Percentiles rank a stretch among this genome's conserved stretches.
Evolutionary conservation across 805 yeast genomes (phyloP).

Genomic region (Metschnikowia lunata): DNA sequence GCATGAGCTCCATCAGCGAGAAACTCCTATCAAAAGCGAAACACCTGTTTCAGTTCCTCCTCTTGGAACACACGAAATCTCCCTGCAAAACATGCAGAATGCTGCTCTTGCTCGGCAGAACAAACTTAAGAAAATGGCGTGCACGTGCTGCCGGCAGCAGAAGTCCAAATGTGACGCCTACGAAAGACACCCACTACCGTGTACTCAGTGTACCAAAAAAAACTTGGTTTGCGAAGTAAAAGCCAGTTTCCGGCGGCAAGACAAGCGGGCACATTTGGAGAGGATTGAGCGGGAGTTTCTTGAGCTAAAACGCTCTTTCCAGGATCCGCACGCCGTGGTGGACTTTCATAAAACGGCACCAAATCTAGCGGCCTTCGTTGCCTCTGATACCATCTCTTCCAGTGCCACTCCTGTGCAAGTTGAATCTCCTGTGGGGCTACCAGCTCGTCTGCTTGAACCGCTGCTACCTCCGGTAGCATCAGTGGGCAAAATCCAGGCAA

Average conservation of each 20-base stretch:
- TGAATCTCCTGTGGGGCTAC: background rate
- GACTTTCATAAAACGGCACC: slow-evolving; percentile 5
- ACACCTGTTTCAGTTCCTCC: background rate
- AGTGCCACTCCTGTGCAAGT: background rate
- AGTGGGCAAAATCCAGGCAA: background rate
- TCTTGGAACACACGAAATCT: background rate
- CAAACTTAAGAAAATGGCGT: slow-evolving; percentile 49
- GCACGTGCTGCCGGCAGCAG: slow-evolving; percentile 95
- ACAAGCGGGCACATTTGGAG: slow-evolving; percentile 80
- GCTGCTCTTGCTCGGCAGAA: background rate
- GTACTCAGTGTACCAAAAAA: slow-evolving; percentile 75
- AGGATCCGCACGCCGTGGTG: slow-evolving; percentile 25
- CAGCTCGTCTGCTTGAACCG: background rate
- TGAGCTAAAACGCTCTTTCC: slow-evolving; percentile 56
- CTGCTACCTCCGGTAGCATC: background rate
- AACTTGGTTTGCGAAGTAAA: slow-evolving; percentile 67
- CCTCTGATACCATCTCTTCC: background rate
- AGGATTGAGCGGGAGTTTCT: slow-evolving; percentile 77
- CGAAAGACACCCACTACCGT: slow-evolving; percentile 70
- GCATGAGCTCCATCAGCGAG: slow-evolving; percentile 32
- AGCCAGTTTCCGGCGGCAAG: slow-evolving; percentile 82
- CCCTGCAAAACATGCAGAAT: background rate
- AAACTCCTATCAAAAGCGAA: slow-evolving; percentile 8
- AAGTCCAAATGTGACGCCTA: slow-evolving; percentile 87
- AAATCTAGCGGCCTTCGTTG: slow-evolving; percentile 3